Conservation (phyloP, 441 rosid species). For the Adansonia rubrostipa region DNA sequence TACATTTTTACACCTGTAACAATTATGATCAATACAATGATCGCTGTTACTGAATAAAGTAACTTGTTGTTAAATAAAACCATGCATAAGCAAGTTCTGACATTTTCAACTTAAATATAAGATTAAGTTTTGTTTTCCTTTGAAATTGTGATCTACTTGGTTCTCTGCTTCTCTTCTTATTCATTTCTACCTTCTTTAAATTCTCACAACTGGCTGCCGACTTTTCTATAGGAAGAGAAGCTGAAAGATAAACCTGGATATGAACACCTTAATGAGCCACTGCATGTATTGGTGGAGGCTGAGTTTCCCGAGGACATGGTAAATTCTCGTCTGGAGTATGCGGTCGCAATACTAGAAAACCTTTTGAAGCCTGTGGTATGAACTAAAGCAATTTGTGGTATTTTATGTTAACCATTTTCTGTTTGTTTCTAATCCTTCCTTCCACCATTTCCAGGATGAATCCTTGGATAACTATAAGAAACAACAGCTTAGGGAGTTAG, state of each 20-base stretch:
- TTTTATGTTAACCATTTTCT: constrained; percentile 19
- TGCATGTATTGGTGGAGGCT: constrained; percentile 90
- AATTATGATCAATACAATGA: neutral
- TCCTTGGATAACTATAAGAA: constrained; percentile 90
- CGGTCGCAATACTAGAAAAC: constrained; percentile 70
- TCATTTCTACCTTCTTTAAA: neutral
- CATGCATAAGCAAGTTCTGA: neutral
- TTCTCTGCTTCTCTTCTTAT: neutral
- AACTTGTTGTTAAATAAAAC: neutral
- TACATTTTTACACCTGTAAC: neutral
- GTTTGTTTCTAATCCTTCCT: constrained; percentile 22
- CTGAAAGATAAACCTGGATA: constrained; percentile 94
- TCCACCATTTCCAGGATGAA: constrained; percentile 63
- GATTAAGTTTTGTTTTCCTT: neutral
- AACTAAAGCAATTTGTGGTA: neutral
- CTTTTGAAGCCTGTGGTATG: constrained; percentile 94
- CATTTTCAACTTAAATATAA: neutral
- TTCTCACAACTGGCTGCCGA: constrained; percentile 12
- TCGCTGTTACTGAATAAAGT: neutral
- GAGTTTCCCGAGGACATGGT: constrained; percentile 85
- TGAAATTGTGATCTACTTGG: neutral
- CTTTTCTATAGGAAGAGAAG: constrained; percentile 71
- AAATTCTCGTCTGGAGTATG: constrained; percentile 73
- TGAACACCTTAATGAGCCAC: constrained; percentile 87
- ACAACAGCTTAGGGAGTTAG: constrained; percentile 89